Percentiles rank a stretch among this genome's conserved stretches.
These are phyloP conservation scores for Angomonas ambiguus DNA, from an alignment of 208 protist species.

Conservation along the genomic window DNA sequence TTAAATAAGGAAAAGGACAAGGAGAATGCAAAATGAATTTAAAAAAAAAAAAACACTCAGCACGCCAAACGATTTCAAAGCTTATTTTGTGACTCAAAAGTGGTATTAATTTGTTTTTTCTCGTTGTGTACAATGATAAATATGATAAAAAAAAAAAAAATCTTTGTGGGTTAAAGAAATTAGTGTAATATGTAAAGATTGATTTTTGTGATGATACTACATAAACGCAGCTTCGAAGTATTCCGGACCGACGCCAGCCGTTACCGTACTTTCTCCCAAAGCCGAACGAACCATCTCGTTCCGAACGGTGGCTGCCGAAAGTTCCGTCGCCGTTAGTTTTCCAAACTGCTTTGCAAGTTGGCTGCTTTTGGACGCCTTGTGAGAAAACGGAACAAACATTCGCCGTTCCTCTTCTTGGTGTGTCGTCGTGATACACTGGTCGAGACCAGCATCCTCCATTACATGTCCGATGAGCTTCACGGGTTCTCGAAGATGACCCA, in stretches of 20 bases:
- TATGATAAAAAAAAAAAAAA: conserved; percentile 3
- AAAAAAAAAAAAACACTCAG: not conserved
- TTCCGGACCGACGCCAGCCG: conserved; percentile 41
- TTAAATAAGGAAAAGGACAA: not conserved
- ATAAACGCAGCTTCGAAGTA: conserved; percentile 35
- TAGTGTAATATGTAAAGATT: no score
- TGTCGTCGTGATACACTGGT: not conserved
- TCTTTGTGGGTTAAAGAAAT: not conserved
- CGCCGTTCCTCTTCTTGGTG: not conserved
- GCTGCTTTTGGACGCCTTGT: not conserved
- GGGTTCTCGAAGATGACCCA: conserved; percentile 58
- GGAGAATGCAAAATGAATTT: not conserved
- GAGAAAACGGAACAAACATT: not conserved
- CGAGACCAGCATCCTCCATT: conserved; percentile 5
- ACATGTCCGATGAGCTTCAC: conserved; percentile 62
- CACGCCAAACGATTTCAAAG: no score
- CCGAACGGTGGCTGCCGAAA: not conserved
- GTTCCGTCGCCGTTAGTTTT: not conserved
- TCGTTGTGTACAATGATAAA: no score
- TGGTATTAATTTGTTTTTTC: no score
- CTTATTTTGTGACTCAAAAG: no score
- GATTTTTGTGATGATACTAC: no score
- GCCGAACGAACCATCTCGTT: not conserved
- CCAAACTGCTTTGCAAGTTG: not conserved
- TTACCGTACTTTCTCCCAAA: conserved; percentile 42